Base-by-base conservation (phyloP, 139 green algal genomes). In the Picochlorum sp. region DNA sequence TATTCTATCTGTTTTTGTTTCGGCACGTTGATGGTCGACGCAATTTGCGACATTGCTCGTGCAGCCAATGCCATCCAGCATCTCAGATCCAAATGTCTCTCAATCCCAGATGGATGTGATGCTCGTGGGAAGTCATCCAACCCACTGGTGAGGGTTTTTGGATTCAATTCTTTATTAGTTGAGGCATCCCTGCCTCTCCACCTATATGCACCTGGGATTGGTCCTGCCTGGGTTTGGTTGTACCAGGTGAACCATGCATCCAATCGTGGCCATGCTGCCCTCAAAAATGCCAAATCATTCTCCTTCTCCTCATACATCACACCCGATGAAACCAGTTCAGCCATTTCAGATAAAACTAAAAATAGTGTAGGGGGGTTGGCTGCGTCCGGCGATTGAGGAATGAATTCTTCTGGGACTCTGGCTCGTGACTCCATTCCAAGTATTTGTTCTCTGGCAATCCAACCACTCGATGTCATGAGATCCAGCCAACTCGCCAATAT, bases 281-380 rank as follows among this genome's bases (percentile, higher is more conserved):
- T 49, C 13, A 80, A 63, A 18, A 80, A 64, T 26, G 63, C 56
- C 7, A 52, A 24, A 10, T 79, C 72, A 10, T 62, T 26, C 20
- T 57, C 14, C 16, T 11, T 20, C n/a, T 64, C 51, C 21, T 51
- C 26, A 37, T 47, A 28, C 10, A 30, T 18, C 11, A 26, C 21
- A 5, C 67, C 67, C 7, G 52, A 49, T 6, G 62, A 69, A 44
- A 73, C 41, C 45, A 55, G 11, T 20, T 61, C 11, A 1, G 86
- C 85, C 75, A 92, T 85, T 47, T 73, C 63, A 13, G 73, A 30
- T 20, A 97, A 72, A 1, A 83, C 74, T 60, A 97, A 82, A 65
- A 97, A 90, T 10, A 97, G 77, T 23, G 85, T 91, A 31, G 92
- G 91, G 6, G 91, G 91, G 76, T 97, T 97, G 62, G 84, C 91